Base-by-base conservation (phyloP, 192 early-diverging fungal species). In the Coemansia guatemalensis region DNA sequence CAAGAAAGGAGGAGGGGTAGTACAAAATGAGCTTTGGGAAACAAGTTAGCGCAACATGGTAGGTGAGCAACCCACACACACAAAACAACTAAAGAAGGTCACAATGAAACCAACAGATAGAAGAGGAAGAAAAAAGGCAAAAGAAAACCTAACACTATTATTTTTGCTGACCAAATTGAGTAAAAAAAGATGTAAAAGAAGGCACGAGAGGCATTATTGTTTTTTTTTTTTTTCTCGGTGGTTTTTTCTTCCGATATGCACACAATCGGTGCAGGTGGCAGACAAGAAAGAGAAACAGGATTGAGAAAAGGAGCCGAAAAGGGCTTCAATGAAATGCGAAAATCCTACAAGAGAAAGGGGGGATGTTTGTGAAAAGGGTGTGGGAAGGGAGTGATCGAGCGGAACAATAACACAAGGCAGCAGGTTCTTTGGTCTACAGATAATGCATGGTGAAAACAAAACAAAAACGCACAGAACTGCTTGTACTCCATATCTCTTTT, bases 221-320 rank as follows among this genome's bases (percentile, higher is more conserved):
- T 39, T 4, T 41, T 33, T 21, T 35, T 32, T 9, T 39, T 39
- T 4, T 39, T 39, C 35, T 39, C 26, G 51, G 51, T 12, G 30
- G 26, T 53, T 53, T 23, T 53, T 23, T 53, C 9, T 53, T 53
- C 51, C 9, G 22, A 26, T 27, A 53, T 53, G 26, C 51, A 53
- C 26, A 17, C n/a, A 17, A 53, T 53, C 51, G 26, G 18, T 53
- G 8, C 21, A 27, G 9, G 26, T 23, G n/a, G 26, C 22, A 58
- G 14, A 3, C 17, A 44, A 30, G 2, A 58, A 11, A 44, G 26
- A 0, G 23, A 23, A 24, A 58, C 12, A 25, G 32, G 54, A 32
- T 32, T 23, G 23, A 53, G 53, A 17, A 32, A 32, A 55, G 23
- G 27, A 56, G 54, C 26, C 26, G 35, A 32, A 32, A 39, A 39